Base-by-base conservation (phyloP, 805 yeast genomes). In the Cyberlindnera xylosilytica region DNA sequence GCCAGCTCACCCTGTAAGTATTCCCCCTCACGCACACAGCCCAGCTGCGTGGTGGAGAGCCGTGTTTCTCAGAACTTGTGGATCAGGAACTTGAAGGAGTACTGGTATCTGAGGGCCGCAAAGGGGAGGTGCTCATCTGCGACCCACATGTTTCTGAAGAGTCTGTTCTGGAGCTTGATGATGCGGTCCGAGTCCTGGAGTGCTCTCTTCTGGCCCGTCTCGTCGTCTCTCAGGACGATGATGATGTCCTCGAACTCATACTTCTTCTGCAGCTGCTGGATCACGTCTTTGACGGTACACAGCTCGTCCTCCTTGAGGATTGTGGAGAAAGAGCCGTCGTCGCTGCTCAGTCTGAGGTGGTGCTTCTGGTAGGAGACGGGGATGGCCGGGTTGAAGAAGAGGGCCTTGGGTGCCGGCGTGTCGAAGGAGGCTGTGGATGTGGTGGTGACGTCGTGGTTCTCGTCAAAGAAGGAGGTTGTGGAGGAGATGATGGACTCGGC, bases 111-210 rank as follows among this genome's bases (percentile, higher is more conserved):
- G 36, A 49, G 20, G 4, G 41, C 42, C 2, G 54, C 54, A 13
- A 28, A 42, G 1, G 52, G 51, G 8, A 51, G 31, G 2, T 45
- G 44, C 6, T 45, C 36, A 17, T 51, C 54, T 3, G 46, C 48
- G 3, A 51, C 23, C 50, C 48, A 51, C 46, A 46, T 42, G 4
- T 38, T 26, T 39, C 54, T 46, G 20, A 49, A 46, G 18, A 51
- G 17, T 17, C 30, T 42, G 35, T 49, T 51, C 27, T 51, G 54
- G 4, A 51, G 27, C 24, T 34, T 39, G 22, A 51, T 31, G 11
- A 51, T 40, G 34, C 37, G 30, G 22, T 49, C 54, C 4, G 32
- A 20, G 18, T 46, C 45, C 13, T 44, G 45, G 1, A 51, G 41
- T 6, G 40, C 47, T 20, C 15, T 44, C 26, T 40, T 41, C 1